These are phyloP conservation scores for Silybum marianum DNA, from an alignment of 129 eudicot genomes.

Conservation along the genomic window DNA sequence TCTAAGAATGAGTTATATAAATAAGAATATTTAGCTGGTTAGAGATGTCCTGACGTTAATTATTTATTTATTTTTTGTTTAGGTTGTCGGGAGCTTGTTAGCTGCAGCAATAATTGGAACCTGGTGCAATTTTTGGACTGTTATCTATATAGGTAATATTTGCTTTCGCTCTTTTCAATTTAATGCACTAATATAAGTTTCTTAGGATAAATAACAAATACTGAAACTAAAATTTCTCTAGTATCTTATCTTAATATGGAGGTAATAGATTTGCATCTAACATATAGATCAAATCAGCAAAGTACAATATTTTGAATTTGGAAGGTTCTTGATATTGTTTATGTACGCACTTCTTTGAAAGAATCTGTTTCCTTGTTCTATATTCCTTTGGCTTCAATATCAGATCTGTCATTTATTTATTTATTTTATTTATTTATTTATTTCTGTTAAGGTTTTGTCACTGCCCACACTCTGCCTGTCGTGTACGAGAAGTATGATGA, in stretches of 20 bases:
- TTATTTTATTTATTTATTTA: background rate
- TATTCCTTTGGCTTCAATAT: slow-evolving; percentile 3
- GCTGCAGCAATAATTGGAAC: slow-evolving; percentile 78
- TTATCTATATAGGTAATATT: slow-evolving; percentile 64
- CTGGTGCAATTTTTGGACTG: slow-evolving; percentile 88
- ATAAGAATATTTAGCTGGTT: background rate
- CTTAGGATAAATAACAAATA: background rate
- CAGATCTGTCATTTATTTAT: background rate
- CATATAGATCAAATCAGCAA: background rate
- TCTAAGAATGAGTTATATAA: background rate
- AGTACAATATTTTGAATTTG: background rate
- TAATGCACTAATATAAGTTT: background rate
- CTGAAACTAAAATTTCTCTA: background rate
- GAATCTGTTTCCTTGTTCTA: background rate
- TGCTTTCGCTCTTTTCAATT: background rate
- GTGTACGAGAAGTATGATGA: slow-evolving; percentile 79
- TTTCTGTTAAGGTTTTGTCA: slow-evolving; percentile 62
- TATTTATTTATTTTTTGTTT: background rate
- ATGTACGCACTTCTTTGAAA: background rate
- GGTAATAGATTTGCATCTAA: background rate
- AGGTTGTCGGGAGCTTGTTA: slow-evolving; percentile 70
- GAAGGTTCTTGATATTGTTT: background rate
- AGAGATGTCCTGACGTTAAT: background rate
- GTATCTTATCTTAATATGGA: background rate
- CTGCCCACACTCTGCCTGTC: slow-evolving; percentile 81